Percentiles rank a stretch among this genome's conserved stretches.
phyloP scores from a whole-genome alignment of 129 eudicot species.

The Saussurea involucrata region DNA sequence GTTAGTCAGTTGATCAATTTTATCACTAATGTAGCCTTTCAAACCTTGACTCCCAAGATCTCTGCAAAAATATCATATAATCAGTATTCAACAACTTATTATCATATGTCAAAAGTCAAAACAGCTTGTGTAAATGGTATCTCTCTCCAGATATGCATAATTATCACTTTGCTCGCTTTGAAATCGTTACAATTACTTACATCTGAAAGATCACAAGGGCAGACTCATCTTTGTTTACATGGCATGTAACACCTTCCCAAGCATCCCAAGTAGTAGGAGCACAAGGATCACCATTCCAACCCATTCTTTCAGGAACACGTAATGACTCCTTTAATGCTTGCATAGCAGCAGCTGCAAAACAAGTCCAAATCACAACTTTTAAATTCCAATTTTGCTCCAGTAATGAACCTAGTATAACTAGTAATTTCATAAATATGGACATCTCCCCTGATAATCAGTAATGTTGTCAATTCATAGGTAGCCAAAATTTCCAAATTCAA shows the following conservation, averaged over 20 bases:
- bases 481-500: slow-evolving; percentile 4
- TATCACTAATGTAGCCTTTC: slow-evolving; percentile 87
- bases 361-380: neutral
- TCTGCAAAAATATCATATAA: slow-evolving; percentile 38
- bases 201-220: slow-evolving; percentile 68
- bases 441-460: neutral
- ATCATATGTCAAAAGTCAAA: neutral
- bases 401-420: neutral
- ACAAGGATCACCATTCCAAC: slow-evolving; percentile 99
- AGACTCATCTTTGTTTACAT: slow-evolving; percentile 45
- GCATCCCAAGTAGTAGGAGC: slow-evolving; percentile 99
- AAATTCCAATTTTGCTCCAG: neutral
- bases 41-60: slow-evolving; percentile 97
- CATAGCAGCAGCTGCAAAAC: slow-evolving; percentile 72
- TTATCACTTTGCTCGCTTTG: neutral
- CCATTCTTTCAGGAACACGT: slow-evolving; percentile 91
- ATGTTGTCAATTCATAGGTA: neutral
- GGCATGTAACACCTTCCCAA: slow-evolving; percentile 97
- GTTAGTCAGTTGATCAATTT: slow-evolving; percentile 67
- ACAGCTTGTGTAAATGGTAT: slow-evolving; percentile 1
- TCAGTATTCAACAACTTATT: neutral
- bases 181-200: slow-evolving; percentile 31
- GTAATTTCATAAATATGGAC: neutral
- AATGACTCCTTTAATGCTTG: slow-evolving; percentile 79
- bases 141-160: neutral